Evolutionary conservation across 2,329 filamentous ascomycete species (phyloP), one percentile per base, ranked within the genome.

Genomic region (Ilyonectria mors-panacis): DNA sequence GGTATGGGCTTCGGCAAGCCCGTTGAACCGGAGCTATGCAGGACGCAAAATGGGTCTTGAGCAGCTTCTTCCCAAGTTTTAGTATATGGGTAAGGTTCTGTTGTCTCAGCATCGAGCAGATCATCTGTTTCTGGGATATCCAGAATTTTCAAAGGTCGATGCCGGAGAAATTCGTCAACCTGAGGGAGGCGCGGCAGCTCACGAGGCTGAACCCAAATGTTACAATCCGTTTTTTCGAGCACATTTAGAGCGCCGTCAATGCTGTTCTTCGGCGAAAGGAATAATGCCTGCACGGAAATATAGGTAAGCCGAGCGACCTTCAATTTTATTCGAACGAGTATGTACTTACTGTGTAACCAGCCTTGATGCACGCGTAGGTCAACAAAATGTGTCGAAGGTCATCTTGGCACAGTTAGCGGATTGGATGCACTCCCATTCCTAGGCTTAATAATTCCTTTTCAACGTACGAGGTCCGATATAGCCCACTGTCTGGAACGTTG

Each of bases 381-480:
- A 80, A 50, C 0, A 80, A 54, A 13, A 77, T 58, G 23, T 80
- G 74, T 17, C 78, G 70, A n/a, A 79, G 55, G 59, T 80, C 78
- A 28, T 79, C 78, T 79, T 17, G 12, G 6, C 13, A 12, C 2
- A 28, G 15, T 8, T 5, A 42, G 21, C 19, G n/a, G 2, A 26
- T 21, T 1, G 7, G n/a, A 2, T 10, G 9, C 2, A 35, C 4
- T 21, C 19, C 19, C 21, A 26, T 47, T 4, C 9, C n/a, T 12
- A 2, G 12, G 8, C 10, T 13, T 15, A 17, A 6, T 10, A 0
- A 19, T 9, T 15, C 2, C 15, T 50, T 21, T 1, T 1, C 9
- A 35, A 76, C 78, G 74, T 71, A 79, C 78, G 78, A n/a, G 78
- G 78, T 48, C 78, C 78, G 21, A 79, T 78, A 44, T 80, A 80